Percentiles rank a stretch among this genome's conserved stretches.
Evolutionary conservation across 208 protist genomes (phyloP).

Genomic region (Acanthamoeba sp.): DNA sequence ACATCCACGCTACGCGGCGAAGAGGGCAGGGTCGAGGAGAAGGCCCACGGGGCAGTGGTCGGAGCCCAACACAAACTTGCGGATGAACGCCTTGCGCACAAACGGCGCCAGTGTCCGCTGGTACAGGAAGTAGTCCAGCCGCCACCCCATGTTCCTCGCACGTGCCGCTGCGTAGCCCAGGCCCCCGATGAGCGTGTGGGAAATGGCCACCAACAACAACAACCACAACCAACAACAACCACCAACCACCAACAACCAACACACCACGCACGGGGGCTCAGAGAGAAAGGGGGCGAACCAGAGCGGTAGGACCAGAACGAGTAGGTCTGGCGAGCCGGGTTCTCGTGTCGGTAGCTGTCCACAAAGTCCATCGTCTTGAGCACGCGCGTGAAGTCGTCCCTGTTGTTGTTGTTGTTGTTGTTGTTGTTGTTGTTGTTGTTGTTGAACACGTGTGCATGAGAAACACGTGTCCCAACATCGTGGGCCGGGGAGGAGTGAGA

Average conservation of each 20-base stretch:
- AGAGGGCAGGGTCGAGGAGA: not conserved
- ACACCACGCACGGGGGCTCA: not conserved
- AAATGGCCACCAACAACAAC: too few relatives aligned
- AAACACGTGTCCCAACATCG: slow-evolving; percentile 89
- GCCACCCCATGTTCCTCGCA: slow-evolving; percentile 90
- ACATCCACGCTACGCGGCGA: too few relatives aligned
- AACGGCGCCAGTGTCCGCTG: slow-evolving; percentile 43
- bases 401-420: not conserved
- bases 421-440: slow-evolving; percentile 85
- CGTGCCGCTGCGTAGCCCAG: slow-evolving; percentile 82
- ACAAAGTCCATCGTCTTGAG: slow-evolving; percentile 78
- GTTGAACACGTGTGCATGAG: too few relatives aligned
- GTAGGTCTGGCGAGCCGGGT: slow-evolving; percentile 91
- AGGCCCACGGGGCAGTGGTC: slow-evolving; percentile 69
- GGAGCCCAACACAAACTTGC: slow-evolving; percentile 23
- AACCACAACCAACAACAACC: too few relatives aligned
- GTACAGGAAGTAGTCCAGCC: slow-evolving; percentile 96
- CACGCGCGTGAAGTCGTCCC: slow-evolving; percentile 74
- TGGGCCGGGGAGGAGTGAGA: too few relatives aligned
- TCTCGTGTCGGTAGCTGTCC: slow-evolving; percentile 93
- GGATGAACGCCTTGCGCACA: slow-evolving; percentile 36
- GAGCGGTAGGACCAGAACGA: slow-evolving; percentile 90
- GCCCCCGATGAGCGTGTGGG: not conserved
- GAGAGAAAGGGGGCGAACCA: slow-evolving; percentile 82
- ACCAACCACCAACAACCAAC: too few relatives aligned